Evolutionary conservation across 2,329 filamentous ascomycete species (phyloP).

Genomic region (Parascedosporium putredinis): DNA sequence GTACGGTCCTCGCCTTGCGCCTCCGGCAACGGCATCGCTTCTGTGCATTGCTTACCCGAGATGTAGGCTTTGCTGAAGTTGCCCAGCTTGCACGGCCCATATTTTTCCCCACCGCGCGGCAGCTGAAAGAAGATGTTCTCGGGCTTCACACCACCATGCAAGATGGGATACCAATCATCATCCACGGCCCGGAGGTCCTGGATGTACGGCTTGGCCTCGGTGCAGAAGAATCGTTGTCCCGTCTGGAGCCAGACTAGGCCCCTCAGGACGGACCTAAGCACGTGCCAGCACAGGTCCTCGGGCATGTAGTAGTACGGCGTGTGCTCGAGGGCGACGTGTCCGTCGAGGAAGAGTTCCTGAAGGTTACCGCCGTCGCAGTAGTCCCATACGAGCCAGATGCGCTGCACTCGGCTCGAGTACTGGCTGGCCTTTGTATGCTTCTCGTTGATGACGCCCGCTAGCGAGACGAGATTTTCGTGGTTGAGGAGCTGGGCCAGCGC

Average conservation of each 20-base stretch:
- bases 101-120: slow-evolving; percentile 35
- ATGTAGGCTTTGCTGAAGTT: slow-evolving; percentile 31
- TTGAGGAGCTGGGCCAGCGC: slow-evolving; percentile 29
- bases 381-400: slow-evolving; percentile 36
- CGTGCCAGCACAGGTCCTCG: slow-evolving; percentile 46
- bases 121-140: slow-evolving; percentile 41
- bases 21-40: not conserved
- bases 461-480: slow-evolving; percentile 38
- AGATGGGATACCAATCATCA: slow-evolving; percentile 38
- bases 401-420: slow-evolving; percentile 10
- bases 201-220: slow-evolving; percentile 7
- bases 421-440: slow-evolving; percentile 9
- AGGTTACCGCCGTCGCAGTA: slow-evolving; percentile 41
- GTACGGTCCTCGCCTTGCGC: not conserved
- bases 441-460: slow-evolving; percentile 26
- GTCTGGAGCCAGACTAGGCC: slow-evolving; percentile 44
- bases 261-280: slow-evolving; percentile 34
- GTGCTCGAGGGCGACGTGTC: slow-evolving; percentile 15
- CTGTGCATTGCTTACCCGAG: slow-evolving; percentile 22
- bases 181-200: slow-evolving; percentile 16
- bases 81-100: slow-evolving; percentile 44
- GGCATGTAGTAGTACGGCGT: slow-evolving; percentile 28
- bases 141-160: slow-evolving; percentile 37
- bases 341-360: slow-evolving; percentile 25
- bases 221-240: slow-evolving; percentile 23